These are phyloP conservation scores for Tricholoma saponaceum DNA, from an alignment of 768 basidiomycete genomes.

Conservation along the genomic window DNA sequence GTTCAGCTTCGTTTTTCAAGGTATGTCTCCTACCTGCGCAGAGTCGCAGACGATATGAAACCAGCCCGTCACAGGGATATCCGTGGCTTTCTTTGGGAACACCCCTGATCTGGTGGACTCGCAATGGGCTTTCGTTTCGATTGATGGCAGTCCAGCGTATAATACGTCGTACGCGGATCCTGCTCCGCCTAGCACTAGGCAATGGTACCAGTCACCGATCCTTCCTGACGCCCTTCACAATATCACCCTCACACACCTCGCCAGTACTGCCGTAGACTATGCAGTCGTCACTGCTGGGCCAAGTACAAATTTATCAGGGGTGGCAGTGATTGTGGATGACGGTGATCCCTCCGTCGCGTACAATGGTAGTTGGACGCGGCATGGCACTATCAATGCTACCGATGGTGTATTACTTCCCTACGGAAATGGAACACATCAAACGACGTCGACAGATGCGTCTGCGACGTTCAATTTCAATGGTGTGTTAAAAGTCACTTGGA, in stretches of 20 bases:
- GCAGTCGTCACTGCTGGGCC: constrained; percentile 15
- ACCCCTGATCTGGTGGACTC: constrained; percentile 1
- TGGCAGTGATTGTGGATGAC: constrained; percentile 20
- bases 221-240: constrained; percentile 17
- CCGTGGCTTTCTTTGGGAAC: constrained; percentile 11
- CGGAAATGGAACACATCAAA: constrained; percentile 23
- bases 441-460: constrained; percentile 13
- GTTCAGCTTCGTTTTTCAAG: constrained; percentile 4
- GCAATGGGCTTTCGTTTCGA: constrained; percentile 13
- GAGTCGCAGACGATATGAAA: not conserved
- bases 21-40: not conserved
- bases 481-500: constrained; percentile 11
- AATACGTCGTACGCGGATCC: constrained; percentile 9
- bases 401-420: constrained; percentile 15
- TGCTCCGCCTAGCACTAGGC: constrained; percentile 12
- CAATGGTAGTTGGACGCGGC: constrained; percentile 15
- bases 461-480: constrained; percentile 26
- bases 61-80: constrained; percentile 5
- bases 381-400: too few relatives aligned
- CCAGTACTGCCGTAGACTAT: constrained; percentile 18
- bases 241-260: constrained; percentile 14
- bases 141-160: constrained; percentile 14
- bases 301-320: constrained; percentile 15
- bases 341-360: constrained; percentile 15
- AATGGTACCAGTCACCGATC: constrained; percentile 22